Conservation (phyloP, 306 rosid genomes). For the Sicyos edulis region DNA sequence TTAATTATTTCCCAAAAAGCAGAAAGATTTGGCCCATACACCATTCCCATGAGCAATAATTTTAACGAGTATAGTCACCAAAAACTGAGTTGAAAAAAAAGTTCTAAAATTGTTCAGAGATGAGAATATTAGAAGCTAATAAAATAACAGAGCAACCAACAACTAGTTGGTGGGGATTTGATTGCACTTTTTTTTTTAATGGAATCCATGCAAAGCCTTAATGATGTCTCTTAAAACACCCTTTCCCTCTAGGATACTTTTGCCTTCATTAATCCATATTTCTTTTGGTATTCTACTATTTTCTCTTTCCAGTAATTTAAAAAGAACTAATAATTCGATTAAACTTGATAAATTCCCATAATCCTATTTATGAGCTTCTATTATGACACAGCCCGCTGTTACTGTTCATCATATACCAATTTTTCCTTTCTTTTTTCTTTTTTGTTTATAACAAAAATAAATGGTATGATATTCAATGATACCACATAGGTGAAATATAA, state of each 20-base stretch:
- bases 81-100: background rate
- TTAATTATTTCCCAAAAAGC: background rate
- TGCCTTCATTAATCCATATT: background rate
- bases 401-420: background rate
- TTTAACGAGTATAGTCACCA: background rate
- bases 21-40: background rate
- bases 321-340: background rate
- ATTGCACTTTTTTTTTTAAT: background rate
- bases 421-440: no score
- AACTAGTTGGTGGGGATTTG: slow-evolving; percentile 1
- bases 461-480: no score
- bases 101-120: no score
- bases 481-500: no score
- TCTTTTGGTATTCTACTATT: background rate
- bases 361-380: background rate
- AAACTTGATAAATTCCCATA: background rate
- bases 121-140: background rate
- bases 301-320: background rate
- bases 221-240: slow-evolving; percentile 11
- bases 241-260: background rate
- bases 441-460: no score
- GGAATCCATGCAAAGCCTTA: slow-evolving; percentile 14
- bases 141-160: background rate
- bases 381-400: background rate
- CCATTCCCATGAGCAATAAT: background rate